Evolutionary conservation across 1,284 basidiomycete species (phyloP).

Genomic region (Cryptococcus wingfieldii): DNA sequence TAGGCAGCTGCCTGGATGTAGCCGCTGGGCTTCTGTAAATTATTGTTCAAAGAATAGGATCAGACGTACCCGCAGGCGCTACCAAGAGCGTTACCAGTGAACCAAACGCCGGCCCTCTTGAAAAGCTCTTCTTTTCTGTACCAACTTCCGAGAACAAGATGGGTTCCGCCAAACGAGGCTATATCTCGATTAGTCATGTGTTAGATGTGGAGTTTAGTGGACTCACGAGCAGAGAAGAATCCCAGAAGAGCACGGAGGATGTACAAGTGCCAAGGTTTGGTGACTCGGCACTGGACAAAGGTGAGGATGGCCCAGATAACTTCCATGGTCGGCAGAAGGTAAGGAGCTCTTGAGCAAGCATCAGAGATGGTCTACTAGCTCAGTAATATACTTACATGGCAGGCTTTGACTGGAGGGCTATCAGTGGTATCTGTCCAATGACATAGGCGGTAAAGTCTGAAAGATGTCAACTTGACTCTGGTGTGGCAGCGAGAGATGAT

Average conservation of each 20-base stretch:
- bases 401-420: constrained; percentile 21
- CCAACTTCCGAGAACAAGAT: constrained; percentile 13
- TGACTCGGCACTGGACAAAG: constrained; percentile 7
- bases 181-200: too few species aligned
- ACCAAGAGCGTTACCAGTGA: constrained; percentile 26
- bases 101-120: constrained; percentile 36
- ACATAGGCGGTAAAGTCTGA: constrained; percentile 23
- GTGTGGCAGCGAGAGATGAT: not conserved
- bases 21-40: constrained; percentile 29
- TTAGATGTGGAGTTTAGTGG: not conserved
- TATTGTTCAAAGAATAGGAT: not conserved
- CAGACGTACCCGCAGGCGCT: constrained; percentile 1
- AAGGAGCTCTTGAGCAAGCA: constrained; percentile 16
- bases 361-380: not conserved
- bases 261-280: constrained; percentile 12
- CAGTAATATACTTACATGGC: constrained; percentile 9
- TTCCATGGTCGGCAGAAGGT: constrained; percentile 23
- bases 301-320: constrained; percentile 23
- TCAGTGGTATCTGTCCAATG: constrained; percentile 29
- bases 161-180: not conserved
- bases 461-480: not conserved
- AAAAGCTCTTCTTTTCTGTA: constrained; percentile 36
- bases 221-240: constrained; percentile 22
- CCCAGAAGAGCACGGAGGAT: constrained; percentile 24
- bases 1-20: constrained; percentile 42